Evolutionary conservation across 805 yeast genomes (phyloP).

Genomic region (Saturnispora besseyi): DNA sequence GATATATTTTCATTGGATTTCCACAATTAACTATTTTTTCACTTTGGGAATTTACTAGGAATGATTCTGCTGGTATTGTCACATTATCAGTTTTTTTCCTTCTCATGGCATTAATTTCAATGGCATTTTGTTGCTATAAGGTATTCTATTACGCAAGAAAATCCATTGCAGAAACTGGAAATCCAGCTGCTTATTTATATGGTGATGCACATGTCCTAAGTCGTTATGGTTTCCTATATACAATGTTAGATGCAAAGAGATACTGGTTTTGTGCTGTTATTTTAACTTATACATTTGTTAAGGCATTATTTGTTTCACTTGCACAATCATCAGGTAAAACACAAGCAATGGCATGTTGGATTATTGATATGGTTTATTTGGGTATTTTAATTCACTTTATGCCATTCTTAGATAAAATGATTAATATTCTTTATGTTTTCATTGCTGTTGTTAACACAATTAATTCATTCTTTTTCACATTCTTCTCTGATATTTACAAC

Average conservation of each 20-base stretch:
- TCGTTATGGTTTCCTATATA: conserved; percentile 82
- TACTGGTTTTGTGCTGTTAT: conserved; percentile 78
- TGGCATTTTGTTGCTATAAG: conserved; percentile 59
- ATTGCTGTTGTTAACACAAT: conserved; percentile 64
- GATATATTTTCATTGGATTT: conserved; percentile 78
- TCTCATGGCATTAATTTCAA: conserved; percentile 47
- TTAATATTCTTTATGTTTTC: conserved; percentile 66
- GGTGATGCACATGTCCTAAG: conserved; percentile 66
- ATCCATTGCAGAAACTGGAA: conserved; percentile 53
- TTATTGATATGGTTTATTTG: conserved; percentile 66
- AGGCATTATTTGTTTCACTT: conserved; percentile 65
- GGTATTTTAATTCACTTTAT: conserved; percentile 49
- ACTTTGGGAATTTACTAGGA: conserved; percentile 75
- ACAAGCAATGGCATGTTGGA: conserved; percentile 67
- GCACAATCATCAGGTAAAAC: conserved; percentile 77
- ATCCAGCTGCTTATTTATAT: conserved; percentile 81
- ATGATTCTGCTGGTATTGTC: conserved; percentile 83
- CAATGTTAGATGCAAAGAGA: conserved; percentile 73
- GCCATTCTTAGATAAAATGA: conserved; percentile 78
- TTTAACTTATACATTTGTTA: conserved; percentile 51
- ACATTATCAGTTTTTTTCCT: conserved; percentile 71
- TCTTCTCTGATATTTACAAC: conserved; percentile 76
- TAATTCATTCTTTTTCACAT: conserved; percentile 77
- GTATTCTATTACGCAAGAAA: conserved; percentile 52
- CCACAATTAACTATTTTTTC: conserved; percentile 73